These are phyloP conservation scores for Argentina anserina DNA, from an alignment of 306 rosid species.

Conservation along the genomic window DNA sequence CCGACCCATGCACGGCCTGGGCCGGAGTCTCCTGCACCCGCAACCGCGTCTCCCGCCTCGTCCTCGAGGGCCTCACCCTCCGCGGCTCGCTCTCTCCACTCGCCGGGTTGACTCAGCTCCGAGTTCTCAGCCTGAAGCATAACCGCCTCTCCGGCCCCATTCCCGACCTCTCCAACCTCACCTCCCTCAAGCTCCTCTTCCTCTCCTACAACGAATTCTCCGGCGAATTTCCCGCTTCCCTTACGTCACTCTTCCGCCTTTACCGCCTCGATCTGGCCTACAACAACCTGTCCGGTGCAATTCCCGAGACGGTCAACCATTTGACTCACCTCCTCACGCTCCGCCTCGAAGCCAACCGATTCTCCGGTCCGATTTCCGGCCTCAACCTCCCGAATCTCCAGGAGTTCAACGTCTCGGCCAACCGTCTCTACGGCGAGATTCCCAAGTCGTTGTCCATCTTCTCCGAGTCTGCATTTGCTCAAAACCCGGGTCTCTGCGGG, in stretches of 20 bases:
- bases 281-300: conserved; percentile 57
- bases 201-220: conserved; percentile 61
- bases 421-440: conserved; percentile 52
- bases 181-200: conserved; percentile 54
- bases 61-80: conserved; percentile 62
- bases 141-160: conserved; percentile 63
- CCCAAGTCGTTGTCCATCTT: conserved; percentile 55
- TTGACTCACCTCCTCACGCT: conserved; percentile 67
- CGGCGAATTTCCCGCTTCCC: conserved; percentile 50
- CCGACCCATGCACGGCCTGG: conserved; percentile 61
- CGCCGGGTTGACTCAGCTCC: conserved; percentile 52
- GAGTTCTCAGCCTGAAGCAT: conserved; percentile 69
- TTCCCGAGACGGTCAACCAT: conserved; percentile 46
- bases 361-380: conserved; percentile 48
- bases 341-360: conserved; percentile 46
- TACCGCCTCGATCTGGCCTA: conserved; percentile 81
- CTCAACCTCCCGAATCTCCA: conserved; percentile 45
- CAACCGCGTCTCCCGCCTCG: conserved; percentile 59
- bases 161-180: conserved; percentile 60
- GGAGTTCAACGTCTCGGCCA: conserved; percentile 64
- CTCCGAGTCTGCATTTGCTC: conserved; percentile 46
- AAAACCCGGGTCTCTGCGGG: conserved; percentile 63
- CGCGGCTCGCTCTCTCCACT: conserved; percentile 47
- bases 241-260: conserved; percentile 45
- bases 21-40: conserved; percentile 54